Conservation (phyloP, 192 early-diverging fungal genomes). For the Kappamyces sp. region DNA sequence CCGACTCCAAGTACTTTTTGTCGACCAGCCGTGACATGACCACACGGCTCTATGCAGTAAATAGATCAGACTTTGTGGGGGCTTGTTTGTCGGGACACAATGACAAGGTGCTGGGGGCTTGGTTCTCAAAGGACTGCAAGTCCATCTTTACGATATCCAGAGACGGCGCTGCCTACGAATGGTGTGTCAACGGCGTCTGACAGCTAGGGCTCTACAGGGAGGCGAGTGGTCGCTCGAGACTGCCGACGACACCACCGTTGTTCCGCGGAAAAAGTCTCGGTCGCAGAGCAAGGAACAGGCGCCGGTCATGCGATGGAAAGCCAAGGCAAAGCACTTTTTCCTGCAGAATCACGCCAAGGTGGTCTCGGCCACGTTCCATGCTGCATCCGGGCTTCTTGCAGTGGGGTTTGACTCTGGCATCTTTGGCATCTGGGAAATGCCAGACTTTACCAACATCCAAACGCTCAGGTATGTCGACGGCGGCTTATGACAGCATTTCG, state of each 20-base stretch:
- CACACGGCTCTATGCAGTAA: slow-evolving; percentile 58
- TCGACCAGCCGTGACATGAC: slow-evolving; percentile 82
- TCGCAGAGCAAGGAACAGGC: slow-evolving; percentile 27
- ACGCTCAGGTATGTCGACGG: slow-evolving; percentile 65
- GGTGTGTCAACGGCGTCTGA: slow-evolving; percentile 29
- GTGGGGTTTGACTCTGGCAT: slow-evolving; percentile 89
- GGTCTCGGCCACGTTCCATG: slow-evolving; percentile 71
- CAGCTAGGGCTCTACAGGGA: slow-evolving; percentile 5
- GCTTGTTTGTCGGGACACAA: slow-evolving; percentile 79
- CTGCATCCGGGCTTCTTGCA: slow-evolving; percentile 64
- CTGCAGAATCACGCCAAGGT: slow-evolving; percentile 73
- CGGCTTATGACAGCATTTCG: slow-evolving; percentile 62
- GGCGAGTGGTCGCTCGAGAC: slow-evolving; percentile 35
- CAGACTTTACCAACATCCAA: slow-evolving; percentile 89
- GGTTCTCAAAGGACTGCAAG: slow-evolving; percentile 64
- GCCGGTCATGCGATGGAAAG: slow-evolving; percentile 17
- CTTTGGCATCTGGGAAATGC: slow-evolving; percentile 98
- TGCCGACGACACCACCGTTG: slow-evolving; percentile 44
- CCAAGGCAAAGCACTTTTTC: slow-evolving; percentile 61
- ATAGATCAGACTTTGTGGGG: slow-evolving; percentile 45
- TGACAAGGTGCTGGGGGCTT: slow-evolving; percentile 75
- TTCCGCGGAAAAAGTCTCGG: slow-evolving; percentile 37
- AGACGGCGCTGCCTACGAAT: slow-evolving; percentile 85
- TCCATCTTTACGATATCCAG: slow-evolving; percentile 78
- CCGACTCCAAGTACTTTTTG: slow-evolving; percentile 68